Conservation (phyloP, 2,329 filamentous ascomycete genomes). For the Exophiala lecanii-corni region DNA sequence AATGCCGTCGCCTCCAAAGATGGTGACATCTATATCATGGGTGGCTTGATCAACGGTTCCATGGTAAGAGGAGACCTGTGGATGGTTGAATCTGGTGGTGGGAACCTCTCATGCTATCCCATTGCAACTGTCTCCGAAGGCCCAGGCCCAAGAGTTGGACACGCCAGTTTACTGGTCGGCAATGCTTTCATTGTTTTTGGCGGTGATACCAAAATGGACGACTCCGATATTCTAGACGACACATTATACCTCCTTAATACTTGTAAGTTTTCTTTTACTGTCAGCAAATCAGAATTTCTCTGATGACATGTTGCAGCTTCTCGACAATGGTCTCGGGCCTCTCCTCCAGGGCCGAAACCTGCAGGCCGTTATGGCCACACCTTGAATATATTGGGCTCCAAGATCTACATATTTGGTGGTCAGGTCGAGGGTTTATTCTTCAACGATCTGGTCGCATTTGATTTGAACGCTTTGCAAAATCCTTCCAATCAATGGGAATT, state of each 20-base stretch:
- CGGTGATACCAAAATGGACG: constrained; percentile 95
- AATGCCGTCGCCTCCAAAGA: constrained; percentile 92
- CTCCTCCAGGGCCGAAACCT: constrained; percentile 79
- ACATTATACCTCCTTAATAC: constrained; percentile 96
- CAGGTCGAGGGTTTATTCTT: constrained; percentile 98
- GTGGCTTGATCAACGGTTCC: constrained; percentile 87
- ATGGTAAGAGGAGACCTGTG: constrained; percentile 96
- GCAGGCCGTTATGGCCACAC: constrained; percentile 94
- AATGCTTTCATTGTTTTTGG: constrained; percentile 99
- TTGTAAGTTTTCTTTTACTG: constrained; percentile 68
- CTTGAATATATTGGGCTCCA: constrained; percentile 91
- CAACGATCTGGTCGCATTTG: constrained; percentile 93
- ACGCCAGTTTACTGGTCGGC: constrained; percentile 87
- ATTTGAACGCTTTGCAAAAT: constrained; percentile 89
- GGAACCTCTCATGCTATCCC: constrained; percentile 83
- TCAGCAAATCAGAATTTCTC: no score
- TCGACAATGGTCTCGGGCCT: constrained; percentile 92
- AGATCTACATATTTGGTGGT: constrained; percentile 95
- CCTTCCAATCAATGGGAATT: constrained; percentile 92
- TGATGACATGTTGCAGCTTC: constrained; percentile 59
- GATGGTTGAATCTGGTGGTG: constrained; percentile 86
- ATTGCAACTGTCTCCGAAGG: constrained; percentile 89
- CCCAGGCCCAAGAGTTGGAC: constrained; percentile 88
- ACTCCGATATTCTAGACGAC: constrained; percentile 85
- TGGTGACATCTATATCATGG: constrained; percentile 96